These are phyloP conservation scores for Aspergillus versicolor DNA, from an alignment of 2,329 filamentous ascomycete genomes.

Conservation along the genomic window DNA sequence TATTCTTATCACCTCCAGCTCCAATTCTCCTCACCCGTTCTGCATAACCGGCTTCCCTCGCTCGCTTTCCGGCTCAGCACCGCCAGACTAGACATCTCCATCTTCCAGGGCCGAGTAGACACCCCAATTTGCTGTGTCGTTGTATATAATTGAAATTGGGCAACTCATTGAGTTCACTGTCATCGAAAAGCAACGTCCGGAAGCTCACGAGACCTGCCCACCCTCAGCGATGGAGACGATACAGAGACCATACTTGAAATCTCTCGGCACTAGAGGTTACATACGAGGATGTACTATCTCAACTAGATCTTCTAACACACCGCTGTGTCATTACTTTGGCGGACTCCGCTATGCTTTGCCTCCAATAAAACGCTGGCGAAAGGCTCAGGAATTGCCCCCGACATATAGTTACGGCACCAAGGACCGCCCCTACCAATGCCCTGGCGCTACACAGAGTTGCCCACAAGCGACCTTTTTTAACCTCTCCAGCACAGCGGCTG, in stretches of 20 bases:
- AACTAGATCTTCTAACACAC: slow-evolving; percentile 25
- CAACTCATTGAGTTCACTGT: background rate
- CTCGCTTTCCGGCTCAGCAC: too few species aligned
- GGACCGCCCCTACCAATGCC: slow-evolving; percentile 48
- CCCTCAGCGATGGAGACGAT: slow-evolving; percentile 25
- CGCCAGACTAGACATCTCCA: background rate
- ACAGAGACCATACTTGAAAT: slow-evolving; percentile 22
- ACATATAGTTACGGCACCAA: slow-evolving; percentile 54
- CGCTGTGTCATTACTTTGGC: slow-evolving; percentile 54
- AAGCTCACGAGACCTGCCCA: background rate
- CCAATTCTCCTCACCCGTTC: background rate
- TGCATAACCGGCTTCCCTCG: background rate
- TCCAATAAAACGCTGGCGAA: slow-evolving; percentile 51
- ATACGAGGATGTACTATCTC: slow-evolving; percentile 51
- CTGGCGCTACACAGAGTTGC: slow-evolving; percentile 43
- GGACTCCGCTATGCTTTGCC: slow-evolving; percentile 57
- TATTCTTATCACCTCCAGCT: background rate
- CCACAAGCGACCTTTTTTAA: slow-evolving; percentile 48
- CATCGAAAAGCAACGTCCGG: background rate
- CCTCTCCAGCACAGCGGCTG: slow-evolving; percentile 34
- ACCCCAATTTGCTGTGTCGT: background rate
- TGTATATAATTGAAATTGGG: background rate
- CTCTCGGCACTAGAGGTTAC: slow-evolving; percentile 44
- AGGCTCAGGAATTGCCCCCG: slow-evolving; percentile 47
- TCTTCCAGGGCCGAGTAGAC: background rate